Percentiles rank a stretch among this genome's conserved stretches.
Conservation (phyloP, 768 basidiomycete species). For the Rhizopogon salebrosus region DNA sequence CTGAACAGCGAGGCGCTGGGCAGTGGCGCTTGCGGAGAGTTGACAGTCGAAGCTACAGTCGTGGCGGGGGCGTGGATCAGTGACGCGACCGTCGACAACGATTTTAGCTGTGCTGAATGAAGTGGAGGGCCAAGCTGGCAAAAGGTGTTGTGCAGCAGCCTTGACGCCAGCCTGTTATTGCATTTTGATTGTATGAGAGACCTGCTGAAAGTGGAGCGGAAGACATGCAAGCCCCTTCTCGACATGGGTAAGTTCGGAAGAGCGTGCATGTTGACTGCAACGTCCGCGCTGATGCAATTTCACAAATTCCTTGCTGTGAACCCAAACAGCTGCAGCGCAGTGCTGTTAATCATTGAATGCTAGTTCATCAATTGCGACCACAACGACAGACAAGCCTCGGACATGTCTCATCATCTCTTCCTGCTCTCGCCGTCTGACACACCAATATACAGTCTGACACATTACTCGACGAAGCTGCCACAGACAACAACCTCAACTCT, state of each 20-base stretch:
- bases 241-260: slow-evolving; percentile 6
- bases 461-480: slow-evolving; percentile 73
- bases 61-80: background rate
- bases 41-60: background rate
- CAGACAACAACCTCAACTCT: slow-evolving; percentile 58
- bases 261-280: slow-evolving; percentile 2
- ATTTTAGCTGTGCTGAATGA: background rate
- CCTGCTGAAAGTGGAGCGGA: background rate
- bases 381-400: too few species aligned
- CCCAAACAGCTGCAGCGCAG: too few species aligned
- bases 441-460: slow-evolving; percentile 78
- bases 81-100: background rate
- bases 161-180: background rate
- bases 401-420: slow-evolving; percentile 86
- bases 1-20: slow-evolving; percentile 2
- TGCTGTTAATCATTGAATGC: too few species aligned
- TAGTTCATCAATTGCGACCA: too few species aligned
- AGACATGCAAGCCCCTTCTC: background rate
- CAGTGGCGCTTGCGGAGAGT: background rate
- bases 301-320: background rate
- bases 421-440: slow-evolving; percentile 83
- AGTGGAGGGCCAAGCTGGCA: background rate
- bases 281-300: background rate
- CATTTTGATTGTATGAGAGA: slow-evolving; percentile 1
- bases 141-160: background rate